phyloP scores from a whole-genome alignment of 1,284 basidiomycete species.

The Volvariella surrecta region DNA sequence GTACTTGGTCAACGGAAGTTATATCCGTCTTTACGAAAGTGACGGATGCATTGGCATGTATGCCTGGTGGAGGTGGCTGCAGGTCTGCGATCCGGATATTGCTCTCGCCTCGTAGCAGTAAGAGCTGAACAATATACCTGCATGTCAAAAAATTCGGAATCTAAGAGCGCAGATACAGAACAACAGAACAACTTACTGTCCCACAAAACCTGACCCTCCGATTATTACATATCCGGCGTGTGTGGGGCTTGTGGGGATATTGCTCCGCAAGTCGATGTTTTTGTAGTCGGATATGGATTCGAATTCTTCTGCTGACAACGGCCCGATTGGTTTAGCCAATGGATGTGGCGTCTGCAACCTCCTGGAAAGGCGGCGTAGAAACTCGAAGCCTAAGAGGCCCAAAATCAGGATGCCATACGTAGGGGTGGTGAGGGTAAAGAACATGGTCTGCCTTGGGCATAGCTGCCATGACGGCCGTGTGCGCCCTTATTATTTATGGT shows the following conservation, averaged over 20 bases:
- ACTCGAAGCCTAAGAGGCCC: neutral
- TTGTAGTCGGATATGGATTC: slow-evolving; percentile 18
- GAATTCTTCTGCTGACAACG: slow-evolving; percentile 13
- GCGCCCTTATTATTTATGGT: no score
- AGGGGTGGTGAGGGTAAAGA: no score
- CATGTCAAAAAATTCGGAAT: neutral
- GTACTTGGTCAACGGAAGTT: slow-evolving; percentile 19
- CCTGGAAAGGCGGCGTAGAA: slow-evolving; percentile 9
- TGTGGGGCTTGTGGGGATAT: slow-evolving; percentile 18
- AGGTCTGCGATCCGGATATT: slow-evolving; percentile 25
- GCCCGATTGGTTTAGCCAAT: slow-evolving; percentile 3
- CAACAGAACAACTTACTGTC: slow-evolving; percentile 17
- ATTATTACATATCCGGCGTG: slow-evolving; percentile 22
- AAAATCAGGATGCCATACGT: no score
- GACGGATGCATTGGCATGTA: slow-evolving; percentile 19
- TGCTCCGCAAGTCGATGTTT: slow-evolving; percentile 20
- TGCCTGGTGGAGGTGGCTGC: slow-evolving; percentile 15
- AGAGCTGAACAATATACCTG: slow-evolving; percentile 23
- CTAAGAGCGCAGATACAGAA: neutral
- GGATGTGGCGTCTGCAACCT: slow-evolving; percentile 11
- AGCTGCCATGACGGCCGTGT: no score
- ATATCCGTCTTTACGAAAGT: slow-evolving; percentile 22
- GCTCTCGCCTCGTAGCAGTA: slow-evolving; percentile 24
- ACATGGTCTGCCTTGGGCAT: no score
- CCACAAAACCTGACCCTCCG: slow-evolving; percentile 26